Evolutionary conservation across 2,329 filamentous ascomycete genomes (phyloP).

Genomic region (Aspergillus felis): DNA sequence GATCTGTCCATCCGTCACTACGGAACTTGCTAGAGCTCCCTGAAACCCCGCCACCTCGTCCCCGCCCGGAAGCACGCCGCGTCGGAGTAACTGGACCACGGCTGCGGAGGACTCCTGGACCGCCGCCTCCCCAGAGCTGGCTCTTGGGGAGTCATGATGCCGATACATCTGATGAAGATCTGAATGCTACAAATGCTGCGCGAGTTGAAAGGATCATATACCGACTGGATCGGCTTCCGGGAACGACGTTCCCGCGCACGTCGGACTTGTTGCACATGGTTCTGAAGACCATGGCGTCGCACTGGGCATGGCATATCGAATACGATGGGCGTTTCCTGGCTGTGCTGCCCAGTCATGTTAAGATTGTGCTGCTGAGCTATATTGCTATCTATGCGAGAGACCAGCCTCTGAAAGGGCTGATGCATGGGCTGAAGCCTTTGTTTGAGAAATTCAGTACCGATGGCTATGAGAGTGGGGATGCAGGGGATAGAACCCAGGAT

Average conservation of each 20-base stretch:
- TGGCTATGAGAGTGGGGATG: constrained; percentile 12
- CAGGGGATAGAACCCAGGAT: constrained; percentile 10
- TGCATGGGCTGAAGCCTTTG: constrained; percentile 48
- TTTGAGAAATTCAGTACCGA: constrained; percentile 32
- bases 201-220: constrained; percentile 22
- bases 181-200: constrained; percentile 9
- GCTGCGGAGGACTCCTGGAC: constrained; percentile 40
- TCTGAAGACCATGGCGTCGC: constrained; percentile 51
- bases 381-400: constrained; percentile 48
- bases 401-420: constrained; percentile 35
- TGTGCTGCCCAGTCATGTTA: constrained; percentile 49
- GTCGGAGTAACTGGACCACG: constrained; percentile 30
- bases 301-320: constrained; percentile 55
- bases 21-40: constrained; percentile 44
- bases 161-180: constrained; percentile 3
- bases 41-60: constrained; percentile 40
- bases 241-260: constrained; percentile 31
- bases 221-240: constrained; percentile 39
- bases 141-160: constrained; percentile 21
- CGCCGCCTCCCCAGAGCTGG: constrained; percentile 46
- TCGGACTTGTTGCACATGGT: constrained; percentile 49
- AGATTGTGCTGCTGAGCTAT: constrained; percentile 54
- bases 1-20: constrained; percentile 44
- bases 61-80: constrained; percentile 32
- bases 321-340: constrained; percentile 55